Percentiles rank a stretch among this genome's conserved stretches.
phyloP scores from a whole-genome alignment of 371 early-diverging fungal species.

The Rhizomucor pusillus region DNA sequence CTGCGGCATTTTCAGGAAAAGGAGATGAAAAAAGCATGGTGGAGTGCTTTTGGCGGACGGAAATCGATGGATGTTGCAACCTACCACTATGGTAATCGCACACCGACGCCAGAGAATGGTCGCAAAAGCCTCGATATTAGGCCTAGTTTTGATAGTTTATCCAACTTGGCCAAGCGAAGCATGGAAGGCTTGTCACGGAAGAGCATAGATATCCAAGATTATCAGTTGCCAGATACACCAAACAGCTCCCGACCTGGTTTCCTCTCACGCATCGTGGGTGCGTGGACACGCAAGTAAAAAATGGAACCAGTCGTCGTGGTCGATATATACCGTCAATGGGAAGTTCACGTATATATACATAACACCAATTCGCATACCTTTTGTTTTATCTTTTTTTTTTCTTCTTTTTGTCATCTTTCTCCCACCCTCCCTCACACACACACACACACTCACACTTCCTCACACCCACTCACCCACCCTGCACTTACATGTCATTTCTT shows the following conservation, averaged over 20 bases:
- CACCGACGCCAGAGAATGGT: background rate
- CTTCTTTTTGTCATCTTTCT: no score
- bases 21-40: conserved; percentile 35
- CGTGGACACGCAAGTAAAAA: conserved; percentile 28
- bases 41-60: conserved; percentile 31
- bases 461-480: background rate
- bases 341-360: background rate
- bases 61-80: conserved; percentile 27
- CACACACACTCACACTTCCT: background rate
- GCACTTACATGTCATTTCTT: no score
- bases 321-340: background rate
- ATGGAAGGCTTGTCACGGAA: conserved; percentile 17
- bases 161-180: conserved; percentile 23
- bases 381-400: no score
- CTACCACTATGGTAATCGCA: conserved; percentile 11
- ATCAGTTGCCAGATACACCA: conserved; percentile 17
- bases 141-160: conserved; percentile 27
- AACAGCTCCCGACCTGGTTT: conserved; percentile 16
- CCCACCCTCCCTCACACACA: no score
- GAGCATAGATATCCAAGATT: conserved; percentile 14
- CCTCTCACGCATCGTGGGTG: conserved; percentile 29
- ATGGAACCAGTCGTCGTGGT: no score
- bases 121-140: conserved; percentile 34
- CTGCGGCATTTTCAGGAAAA: conserved; percentile 26
- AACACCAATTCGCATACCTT: no score